phyloP scores from a whole-genome alignment of 768 basidiomycete species.

The Pholiota conissans region DNA sequence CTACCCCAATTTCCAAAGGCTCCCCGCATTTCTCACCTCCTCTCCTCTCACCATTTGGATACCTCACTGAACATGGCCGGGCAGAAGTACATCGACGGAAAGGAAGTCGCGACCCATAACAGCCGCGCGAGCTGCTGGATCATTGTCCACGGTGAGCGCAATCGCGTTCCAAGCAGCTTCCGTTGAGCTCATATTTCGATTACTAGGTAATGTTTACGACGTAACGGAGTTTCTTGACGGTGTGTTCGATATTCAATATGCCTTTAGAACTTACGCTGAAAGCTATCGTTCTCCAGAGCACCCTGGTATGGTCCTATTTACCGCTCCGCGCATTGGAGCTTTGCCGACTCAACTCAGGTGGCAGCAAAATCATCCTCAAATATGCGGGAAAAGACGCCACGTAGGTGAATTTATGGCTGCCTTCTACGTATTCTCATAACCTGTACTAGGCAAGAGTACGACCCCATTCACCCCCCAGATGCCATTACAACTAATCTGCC shows the following conservation, averaged over 20 bases:
- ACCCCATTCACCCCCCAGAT: conserved; percentile 87
- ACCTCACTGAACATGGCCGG: conserved; percentile 3
- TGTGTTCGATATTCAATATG: conserved; percentile 25
- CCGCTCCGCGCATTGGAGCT: neutral
- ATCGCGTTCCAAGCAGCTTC: neutral
- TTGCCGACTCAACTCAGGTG: conserved; percentile 45
- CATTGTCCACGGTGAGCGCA: conserved; percentile 71
- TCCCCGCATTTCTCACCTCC: neutral
- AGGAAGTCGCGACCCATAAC: conserved; percentile 34
- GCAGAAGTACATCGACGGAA: conserved; percentile 29
- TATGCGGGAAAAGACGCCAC: conserved; percentile 91
- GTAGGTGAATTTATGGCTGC: no score
- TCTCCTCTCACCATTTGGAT: neutral
- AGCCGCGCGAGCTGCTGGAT: conserved; percentile 47
- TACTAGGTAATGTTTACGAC: conserved; percentile 72
- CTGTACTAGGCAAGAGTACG: conserved; percentile 80
- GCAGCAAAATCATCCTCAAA: conserved; percentile 81
- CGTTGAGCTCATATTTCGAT: neutral
- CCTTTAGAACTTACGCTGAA: neutral
- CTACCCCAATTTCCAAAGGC: neutral
- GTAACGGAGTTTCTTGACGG: conserved; percentile 80
- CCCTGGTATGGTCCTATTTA: conserved; percentile 30
- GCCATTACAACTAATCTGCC: conserved; percentile 78
- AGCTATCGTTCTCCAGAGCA: conserved; percentile 44
- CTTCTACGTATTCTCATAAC: no score